phyloP scores from a whole-genome alignment of 495 filamentous ascomycete species.

The Immersiella caudata region DNA sequence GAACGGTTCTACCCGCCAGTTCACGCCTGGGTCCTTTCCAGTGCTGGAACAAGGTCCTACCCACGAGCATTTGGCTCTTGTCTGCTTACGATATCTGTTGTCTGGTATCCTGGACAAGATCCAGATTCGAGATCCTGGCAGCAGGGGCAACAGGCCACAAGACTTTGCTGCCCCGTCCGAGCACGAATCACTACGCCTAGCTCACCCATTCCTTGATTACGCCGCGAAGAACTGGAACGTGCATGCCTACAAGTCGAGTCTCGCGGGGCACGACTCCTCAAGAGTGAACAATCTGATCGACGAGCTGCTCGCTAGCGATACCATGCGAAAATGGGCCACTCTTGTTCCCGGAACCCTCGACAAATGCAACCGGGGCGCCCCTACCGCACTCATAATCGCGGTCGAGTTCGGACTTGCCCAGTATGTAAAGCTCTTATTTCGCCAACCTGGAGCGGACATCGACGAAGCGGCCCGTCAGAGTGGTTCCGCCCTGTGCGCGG shows the following conservation, averaged over 20 bases:
- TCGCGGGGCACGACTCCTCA: not conserved
- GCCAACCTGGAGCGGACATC: not conserved
- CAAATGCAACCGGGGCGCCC: not conserved
- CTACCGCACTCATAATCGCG: conserved; percentile 18
- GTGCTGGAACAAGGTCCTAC: conserved; percentile 33
- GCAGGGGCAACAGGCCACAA: too few species aligned
- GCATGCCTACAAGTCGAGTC: conserved; percentile 25
- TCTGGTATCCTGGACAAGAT: conserved; percentile 25
- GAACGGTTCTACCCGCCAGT: conserved; percentile 22
- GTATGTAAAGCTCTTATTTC: conserved; percentile 17
- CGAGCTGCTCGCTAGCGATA: not conserved
- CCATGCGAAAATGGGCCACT: not conserved
- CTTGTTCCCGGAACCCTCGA: not conserved
- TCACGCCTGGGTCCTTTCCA: conserved; percentile 28
- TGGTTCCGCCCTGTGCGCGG: conserved; percentile 20
- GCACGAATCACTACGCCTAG: not conserved
- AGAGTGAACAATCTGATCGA: not conserved
- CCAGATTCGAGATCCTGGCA: not conserved
- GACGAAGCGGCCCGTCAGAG: not conserved
- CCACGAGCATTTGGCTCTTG: conserved; percentile 31
- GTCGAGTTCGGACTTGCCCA: conserved; percentile 18
- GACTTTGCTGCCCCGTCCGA: too few species aligned
- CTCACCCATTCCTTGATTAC: conserved; percentile 31
- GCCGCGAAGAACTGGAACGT: conserved; percentile 30
- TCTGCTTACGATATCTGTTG: conserved; percentile 30